Evolutionary conservation across 2,329 filamentous ascomycete genomes (phyloP).

Genomic region (Dendryphion nanum): DNA sequence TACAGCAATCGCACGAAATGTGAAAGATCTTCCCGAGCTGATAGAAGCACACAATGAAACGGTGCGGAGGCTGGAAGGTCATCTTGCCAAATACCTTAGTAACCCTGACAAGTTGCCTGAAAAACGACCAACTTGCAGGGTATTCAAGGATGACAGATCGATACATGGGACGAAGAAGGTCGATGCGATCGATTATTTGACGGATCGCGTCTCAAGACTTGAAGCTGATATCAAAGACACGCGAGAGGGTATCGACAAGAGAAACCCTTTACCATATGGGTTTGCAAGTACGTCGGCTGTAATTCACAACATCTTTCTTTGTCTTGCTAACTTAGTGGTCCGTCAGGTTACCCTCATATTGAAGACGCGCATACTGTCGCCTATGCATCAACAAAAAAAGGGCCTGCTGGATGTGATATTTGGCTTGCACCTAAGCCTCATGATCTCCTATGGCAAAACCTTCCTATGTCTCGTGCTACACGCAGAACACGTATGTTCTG

Average conservation of each 20-base stretch:
- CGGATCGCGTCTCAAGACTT: constrained; percentile 75
- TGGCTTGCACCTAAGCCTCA: constrained; percentile 79
- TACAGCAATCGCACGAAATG: constrained; percentile 82
- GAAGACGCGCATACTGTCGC: constrained; percentile 81
- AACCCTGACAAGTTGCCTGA: constrained; percentile 77
- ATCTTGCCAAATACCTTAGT: constrained; percentile 79
- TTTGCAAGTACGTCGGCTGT: no score
- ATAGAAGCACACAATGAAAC: constrained; percentile 79
- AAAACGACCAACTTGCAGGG: constrained; percentile 72
- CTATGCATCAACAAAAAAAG: constrained; percentile 75
- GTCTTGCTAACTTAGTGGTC: no score
- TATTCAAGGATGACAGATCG: constrained; percentile 71
- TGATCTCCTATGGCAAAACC: constrained; percentile 94
- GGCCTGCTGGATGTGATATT: constrained; percentile 73
- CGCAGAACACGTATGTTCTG: constrained; percentile 71
- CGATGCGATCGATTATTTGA: constrained; percentile 92
- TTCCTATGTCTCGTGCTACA: constrained; percentile 67
- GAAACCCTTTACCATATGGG: constrained; percentile 84
- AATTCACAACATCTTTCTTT: no score
- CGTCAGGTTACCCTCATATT: constrained; percentile 83
- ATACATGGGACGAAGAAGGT: constrained; percentile 69
- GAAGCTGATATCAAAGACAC: constrained; percentile 84
- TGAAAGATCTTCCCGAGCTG: constrained; percentile 81
- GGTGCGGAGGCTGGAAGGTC: constrained; percentile 76
- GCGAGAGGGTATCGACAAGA: constrained; percentile 77